A percentile compares a stretch with the other conserved stretches of the same genome.
Conservation (phyloP, 2,329 filamentous ascomycete species). For the Fusarium kyushuense region DNA sequence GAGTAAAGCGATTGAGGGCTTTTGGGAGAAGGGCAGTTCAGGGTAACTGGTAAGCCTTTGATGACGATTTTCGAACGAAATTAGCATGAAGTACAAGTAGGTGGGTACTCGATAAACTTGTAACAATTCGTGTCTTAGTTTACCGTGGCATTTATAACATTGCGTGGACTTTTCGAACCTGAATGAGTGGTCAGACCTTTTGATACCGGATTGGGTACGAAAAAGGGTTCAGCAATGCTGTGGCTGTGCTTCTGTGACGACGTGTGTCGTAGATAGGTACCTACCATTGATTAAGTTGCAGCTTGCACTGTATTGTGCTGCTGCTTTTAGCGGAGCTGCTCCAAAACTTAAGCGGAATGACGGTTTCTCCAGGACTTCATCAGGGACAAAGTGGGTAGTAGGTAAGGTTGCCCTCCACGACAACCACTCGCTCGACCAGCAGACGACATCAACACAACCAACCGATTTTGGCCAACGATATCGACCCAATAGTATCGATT, state of each 20-base stretch:
- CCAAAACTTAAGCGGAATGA: slow-evolving; percentile 39
- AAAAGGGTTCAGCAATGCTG: slow-evolving; percentile 29
- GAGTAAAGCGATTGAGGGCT: slow-evolving; percentile 83
- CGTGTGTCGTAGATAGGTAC: slow-evolving; percentile 12
- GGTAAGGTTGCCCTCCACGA: slow-evolving; percentile 36
- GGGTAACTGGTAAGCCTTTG: slow-evolving; percentile 14
- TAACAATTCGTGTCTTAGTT: slow-evolving; percentile 37
- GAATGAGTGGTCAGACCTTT: neutral
- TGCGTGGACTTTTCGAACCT: neutral
- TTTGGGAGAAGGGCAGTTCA: slow-evolving; percentile 53
- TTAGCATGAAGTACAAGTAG: neutral
- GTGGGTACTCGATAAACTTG: slow-evolving; percentile 27
- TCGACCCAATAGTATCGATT: slow-evolving; percentile 5
- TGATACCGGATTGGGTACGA: slow-evolving; percentile 20
- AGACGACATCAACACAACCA: slow-evolving; percentile 40
- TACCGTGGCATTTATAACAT: slow-evolving; percentile 3
- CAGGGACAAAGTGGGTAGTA: slow-evolving; percentile 44
- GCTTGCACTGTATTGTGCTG: neutral
- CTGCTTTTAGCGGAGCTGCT: slow-evolving; percentile 24
- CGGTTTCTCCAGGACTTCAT: slow-evolving; percentile 45
- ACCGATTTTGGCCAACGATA: slow-evolving; percentile 16
- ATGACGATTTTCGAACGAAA: slow-evolving; percentile 11
- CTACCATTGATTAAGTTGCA: neutral
- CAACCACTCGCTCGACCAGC: slow-evolving; percentile 26
- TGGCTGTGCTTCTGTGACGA: slow-evolving; percentile 36